These are phyloP conservation scores for Chalara sp. DNA, from an alignment of 2,329 filamentous ascomycete genomes.

Conservation along the genomic window DNA sequence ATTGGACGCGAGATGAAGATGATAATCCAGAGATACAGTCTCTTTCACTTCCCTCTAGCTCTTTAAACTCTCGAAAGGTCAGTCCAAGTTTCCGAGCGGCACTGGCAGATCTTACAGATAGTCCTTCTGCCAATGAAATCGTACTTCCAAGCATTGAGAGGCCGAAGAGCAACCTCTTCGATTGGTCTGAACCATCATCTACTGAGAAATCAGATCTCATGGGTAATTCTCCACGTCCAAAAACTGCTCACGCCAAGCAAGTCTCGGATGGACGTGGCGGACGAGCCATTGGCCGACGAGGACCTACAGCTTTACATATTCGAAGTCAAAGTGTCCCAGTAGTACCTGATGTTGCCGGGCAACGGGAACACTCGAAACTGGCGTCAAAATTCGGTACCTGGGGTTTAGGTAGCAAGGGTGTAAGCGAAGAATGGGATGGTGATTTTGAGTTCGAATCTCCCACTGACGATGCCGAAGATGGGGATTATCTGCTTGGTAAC, in stretches of 20 bases:
- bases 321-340: constrained; percentile 78
- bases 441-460: constrained; percentile 65
- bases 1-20: constrained; percentile 49
- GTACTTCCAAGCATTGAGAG: constrained; percentile 35
- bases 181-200: constrained; percentile 64
- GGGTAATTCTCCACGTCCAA: constrained; percentile 56
- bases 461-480: constrained; percentile 29
- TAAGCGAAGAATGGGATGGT: constrained; percentile 84
- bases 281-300: constrained; percentile 58
- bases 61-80: constrained; percentile 45
- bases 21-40: constrained; percentile 48
- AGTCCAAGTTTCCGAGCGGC: constrained; percentile 48
- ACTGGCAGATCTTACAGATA: constrained; percentile 46
- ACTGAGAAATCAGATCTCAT: constrained; percentile 55
- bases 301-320: constrained; percentile 59
- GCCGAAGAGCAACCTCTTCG: constrained; percentile 64
- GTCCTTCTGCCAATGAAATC: constrained; percentile 30
- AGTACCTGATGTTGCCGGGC: constrained; percentile 50
- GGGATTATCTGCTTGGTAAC: constrained; percentile 33
- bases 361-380: constrained; percentile 46
- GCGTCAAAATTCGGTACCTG: constrained; percentile 72
- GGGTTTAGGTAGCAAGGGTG: constrained; percentile 71
- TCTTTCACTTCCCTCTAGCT: constrained; percentile 50
- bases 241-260: constrained; percentile 72
- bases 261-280: constrained; percentile 65